Conservation (phyloP, 2,329 filamentous ascomycete genomes). For the Aspergillus quadrilineatus region DNA sequence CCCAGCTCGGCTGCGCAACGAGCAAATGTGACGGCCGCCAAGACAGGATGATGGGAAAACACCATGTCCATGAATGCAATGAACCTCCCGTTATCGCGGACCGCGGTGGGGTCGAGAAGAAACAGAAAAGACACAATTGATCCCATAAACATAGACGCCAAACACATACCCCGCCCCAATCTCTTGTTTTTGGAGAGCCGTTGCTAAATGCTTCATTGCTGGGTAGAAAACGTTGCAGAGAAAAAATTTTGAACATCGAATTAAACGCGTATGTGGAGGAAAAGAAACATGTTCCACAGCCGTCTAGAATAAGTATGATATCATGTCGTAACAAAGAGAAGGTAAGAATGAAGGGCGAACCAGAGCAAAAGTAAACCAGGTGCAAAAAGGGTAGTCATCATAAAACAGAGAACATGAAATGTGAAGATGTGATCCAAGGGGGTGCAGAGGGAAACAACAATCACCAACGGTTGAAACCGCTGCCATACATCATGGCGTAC, state of each 20-base stretch:
- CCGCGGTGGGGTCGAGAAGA: constrained; percentile 15
- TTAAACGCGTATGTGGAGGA: constrained; percentile 22
- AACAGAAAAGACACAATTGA: constrained; percentile 17
- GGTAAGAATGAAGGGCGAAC: constrained; percentile 1
- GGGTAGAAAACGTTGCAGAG: constrained; percentile 12
- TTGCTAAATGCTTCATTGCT: too few relatives aligned
- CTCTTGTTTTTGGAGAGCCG: constrained; percentile 14
- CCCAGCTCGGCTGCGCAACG: constrained; percentile 40
- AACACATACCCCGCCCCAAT: constrained; percentile 34
- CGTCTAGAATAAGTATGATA: constrained; percentile 30
- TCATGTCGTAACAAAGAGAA: constrained; percentile 31
- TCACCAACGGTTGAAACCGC: constrained; percentile 60
- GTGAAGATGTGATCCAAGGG: constrained; percentile 25
- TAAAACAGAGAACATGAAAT: constrained; percentile 17
- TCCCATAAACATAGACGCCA: constrained; percentile 35
- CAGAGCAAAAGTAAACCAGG: constrained; percentile 16
- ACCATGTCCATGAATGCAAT: constrained; percentile 37
- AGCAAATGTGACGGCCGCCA: constrained; percentile 32
- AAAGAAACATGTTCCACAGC: constrained; percentile 27
- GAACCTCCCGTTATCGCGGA: constrained; percentile 28
- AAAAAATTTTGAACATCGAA: constrained; percentile 26
- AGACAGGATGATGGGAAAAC: constrained; percentile 30
- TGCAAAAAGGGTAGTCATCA: constrained; percentile 26
- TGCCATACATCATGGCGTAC: constrained; percentile 87
- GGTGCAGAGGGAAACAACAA: constrained; percentile 25